Evolutionary conservation across 2,329 filamentous ascomycete genomes (phyloP), one percentile per base, ranked within the genome.

Genomic region (Monilinia aucupariae): DNA sequence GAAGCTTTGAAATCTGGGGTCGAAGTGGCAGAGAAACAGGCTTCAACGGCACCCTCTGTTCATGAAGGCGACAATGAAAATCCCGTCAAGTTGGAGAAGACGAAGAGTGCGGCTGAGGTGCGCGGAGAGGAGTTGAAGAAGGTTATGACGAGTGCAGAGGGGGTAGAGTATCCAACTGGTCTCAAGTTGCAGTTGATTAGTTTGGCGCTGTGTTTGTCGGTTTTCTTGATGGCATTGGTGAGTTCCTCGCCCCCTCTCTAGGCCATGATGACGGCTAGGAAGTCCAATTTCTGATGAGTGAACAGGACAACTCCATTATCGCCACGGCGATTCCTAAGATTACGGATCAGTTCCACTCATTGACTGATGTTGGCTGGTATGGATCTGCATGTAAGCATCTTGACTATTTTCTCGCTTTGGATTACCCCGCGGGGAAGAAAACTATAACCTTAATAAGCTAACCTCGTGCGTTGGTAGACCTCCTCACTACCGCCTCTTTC

Each of bases 261-360:
- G 13, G 22, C n/a, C 13, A 27, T 27, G 15, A 20, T 32, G 13
- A 25, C 25, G 2, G 34, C n/a, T 17, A n/a, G 4, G 10, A 39
- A 4, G 15, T 39, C 37, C 37, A 13, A 6, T 10, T 15, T 32
- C 59, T 61, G 37, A 61, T n/a, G 9, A 6, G 34, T 27, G 43
- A 25, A 49, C 22, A 62, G 60, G 60, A 62, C 25, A 56, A 58
- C 13, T 56, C 52, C 3, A 62, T 62, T 30, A 59, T 63, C 27
- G 80, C 80, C 4, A 83, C 81, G 0, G 82, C 81, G 7, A 82
- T 84, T 53, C 82, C 82, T 8, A 80, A 80, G 66, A 83, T 84
- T 69, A 83, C 82, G 0, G 78, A 72, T 55, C 56, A 81, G 76
- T 71, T 83, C 80, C 70, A 82, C 77, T 34, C 78, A 77, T 67